Evolutionary conservation across 2,329 filamentous ascomycete genomes (phyloP).

Genomic region (Botrytis squamosa): DNA sequence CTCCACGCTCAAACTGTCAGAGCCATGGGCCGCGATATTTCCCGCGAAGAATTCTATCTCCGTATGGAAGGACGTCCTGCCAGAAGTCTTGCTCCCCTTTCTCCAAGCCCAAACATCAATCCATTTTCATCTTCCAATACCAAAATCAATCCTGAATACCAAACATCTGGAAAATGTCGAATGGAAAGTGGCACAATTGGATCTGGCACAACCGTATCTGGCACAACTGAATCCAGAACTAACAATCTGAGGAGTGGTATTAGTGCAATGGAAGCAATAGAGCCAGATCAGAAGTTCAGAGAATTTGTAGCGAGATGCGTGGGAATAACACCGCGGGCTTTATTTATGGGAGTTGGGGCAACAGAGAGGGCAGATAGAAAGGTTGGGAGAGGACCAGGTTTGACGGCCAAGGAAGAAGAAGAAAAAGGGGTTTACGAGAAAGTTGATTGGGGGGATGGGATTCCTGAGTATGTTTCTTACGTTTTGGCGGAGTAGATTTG

Average conservation of each 20-base stretch:
- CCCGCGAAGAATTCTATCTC: constrained; percentile 20
- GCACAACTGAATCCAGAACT: neutral
- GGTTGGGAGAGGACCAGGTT: constrained; percentile 1
- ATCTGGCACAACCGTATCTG: too few relatives aligned
- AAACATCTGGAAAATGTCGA: neutral
- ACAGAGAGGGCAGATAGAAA: constrained; percentile 4
- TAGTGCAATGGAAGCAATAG: neutral
- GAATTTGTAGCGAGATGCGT: constrained; percentile 14
- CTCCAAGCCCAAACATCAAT: neutral
- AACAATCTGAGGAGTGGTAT: neutral
- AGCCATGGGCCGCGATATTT: constrained; percentile 14
- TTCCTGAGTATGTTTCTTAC: neutral
- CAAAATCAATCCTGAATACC: neutral
- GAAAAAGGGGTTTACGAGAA: neutral
- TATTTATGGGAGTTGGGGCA: constrained; percentile 11
- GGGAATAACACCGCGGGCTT: neutral
- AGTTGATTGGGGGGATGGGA: constrained; percentile 10
- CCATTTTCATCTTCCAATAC: neutral
- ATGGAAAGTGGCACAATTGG: neutral
- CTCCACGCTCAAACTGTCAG: neutral
- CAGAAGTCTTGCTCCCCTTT: neutral
- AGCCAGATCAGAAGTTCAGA: constrained; percentile 10
- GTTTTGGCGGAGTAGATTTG: neutral
- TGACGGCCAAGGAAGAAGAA: constrained; percentile 5
- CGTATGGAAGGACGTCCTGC: constrained; percentile 15